phyloP scores from a whole-genome alignment of 768 basidiomycete genomes.

The Postia placenta region DNA sequence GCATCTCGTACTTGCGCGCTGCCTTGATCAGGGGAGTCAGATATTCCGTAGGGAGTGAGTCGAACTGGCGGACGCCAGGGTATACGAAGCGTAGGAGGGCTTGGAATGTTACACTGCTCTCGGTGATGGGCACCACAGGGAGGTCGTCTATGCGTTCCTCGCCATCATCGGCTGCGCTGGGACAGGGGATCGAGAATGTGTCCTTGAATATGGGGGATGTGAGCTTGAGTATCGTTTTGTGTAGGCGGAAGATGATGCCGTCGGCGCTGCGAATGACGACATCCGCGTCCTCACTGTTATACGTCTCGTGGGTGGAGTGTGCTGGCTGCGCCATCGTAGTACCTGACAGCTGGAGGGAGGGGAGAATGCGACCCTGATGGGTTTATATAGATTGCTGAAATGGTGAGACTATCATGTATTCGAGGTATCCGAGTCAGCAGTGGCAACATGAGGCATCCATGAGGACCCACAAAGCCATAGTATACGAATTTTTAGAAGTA shows the following conservation, averaged over 20 bases:
- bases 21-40: constrained; percentile 8
- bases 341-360: too few relatives aligned
- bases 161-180: background rate
- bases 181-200: constrained; percentile 16
- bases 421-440: too few relatives aligned
- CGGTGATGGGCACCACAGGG: constrained; percentile 5
- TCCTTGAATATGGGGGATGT: constrained; percentile 35
- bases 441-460: too few relatives aligned
- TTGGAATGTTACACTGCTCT: constrained; percentile 5
- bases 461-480: too few relatives aligned
- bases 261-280: constrained; percentile 37
- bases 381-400: too few relatives aligned
- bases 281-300: constrained; percentile 36
- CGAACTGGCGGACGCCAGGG: constrained; percentile 1
- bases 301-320: too few relatives aligned
- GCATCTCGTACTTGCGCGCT: constrained; percentile 11
- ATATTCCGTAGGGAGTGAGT: background rate
- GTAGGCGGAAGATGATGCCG: constrained; percentile 36
- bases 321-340: too few relatives aligned
- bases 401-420: too few relatives aligned
- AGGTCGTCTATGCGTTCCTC: constrained; percentile 2
- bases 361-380: too few relatives aligned
- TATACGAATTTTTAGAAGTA: too few relatives aligned
- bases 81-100: constrained; percentile 9
- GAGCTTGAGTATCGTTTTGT: constrained; percentile 34